A percentile compares a stretch with the other conserved stretches of the same genome.
These are phyloP conservation scores for Artemisia tridentata DNA, from an alignment of 129 eudicot species.

Conservation along the genomic window DNA sequence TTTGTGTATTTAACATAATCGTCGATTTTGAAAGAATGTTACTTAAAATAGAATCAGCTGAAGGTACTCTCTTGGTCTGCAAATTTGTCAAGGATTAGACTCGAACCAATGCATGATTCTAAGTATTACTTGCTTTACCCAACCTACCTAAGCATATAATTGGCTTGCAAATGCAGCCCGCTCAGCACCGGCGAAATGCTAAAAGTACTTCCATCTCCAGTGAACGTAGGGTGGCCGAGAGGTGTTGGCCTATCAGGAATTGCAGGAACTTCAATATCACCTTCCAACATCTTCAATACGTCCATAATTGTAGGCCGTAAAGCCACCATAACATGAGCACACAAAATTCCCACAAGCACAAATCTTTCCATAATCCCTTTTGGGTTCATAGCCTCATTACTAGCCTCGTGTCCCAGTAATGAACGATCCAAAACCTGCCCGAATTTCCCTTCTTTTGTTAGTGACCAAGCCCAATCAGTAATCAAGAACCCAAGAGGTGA, in stretches of 20 bases:
- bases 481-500: slow-evolving; percentile 58
- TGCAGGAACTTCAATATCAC: slow-evolving; percentile 74
- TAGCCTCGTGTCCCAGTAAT: slow-evolving; percentile 35
- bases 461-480: slow-evolving; percentile 87
- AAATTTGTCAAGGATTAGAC: neutral
- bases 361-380: slow-evolving; percentile 73
- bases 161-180: slow-evolving; percentile 41
- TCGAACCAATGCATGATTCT: neutral
- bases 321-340: slow-evolving; percentile 94
- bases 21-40: too few relatives aligned
- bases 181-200: slow-evolving; percentile 70
- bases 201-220: slow-evolving; percentile 42
- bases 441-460: slow-evolving; percentile 55
- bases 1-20: too few relatives aligned
- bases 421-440: slow-evolving; percentile 48
- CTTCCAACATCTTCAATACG: slow-evolving; percentile 78
- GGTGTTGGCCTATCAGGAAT: slow-evolving; percentile 79
- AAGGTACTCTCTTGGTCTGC: neutral
- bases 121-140: slow-evolving; percentile 5
- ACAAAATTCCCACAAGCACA: slow-evolving; percentile 69
- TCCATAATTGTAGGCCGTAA: slow-evolving; percentile 73
- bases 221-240: slow-evolving; percentile 57
- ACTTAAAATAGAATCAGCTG: too few relatives aligned
- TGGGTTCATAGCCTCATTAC: slow-evolving; percentile 46
- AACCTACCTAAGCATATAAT: slow-evolving; percentile 72